Evolutionary conservation across 176 grass and related monocot species (phyloP), one percentile per base, ranked within the genome.

Genomic region (Ensete glaucum): DNA sequence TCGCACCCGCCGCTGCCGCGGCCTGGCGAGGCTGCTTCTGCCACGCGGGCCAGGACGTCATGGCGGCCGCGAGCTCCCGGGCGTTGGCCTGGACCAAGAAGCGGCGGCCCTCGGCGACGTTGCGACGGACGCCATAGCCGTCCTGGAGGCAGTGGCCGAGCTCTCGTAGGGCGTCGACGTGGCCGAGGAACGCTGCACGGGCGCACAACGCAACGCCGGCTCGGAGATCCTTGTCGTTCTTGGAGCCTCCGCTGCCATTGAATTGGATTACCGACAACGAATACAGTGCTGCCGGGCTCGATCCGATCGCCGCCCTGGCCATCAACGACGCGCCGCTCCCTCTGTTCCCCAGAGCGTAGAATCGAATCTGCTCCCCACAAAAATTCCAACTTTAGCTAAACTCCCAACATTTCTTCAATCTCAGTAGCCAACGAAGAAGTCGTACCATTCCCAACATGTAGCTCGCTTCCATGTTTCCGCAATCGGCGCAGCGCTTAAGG

Each of bases 131-230:
- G 74, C 91, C 87, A 51, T 90, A 87, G 68, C 91, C 87, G 51
- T 94, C 91, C 67, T 85, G 83, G 12, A 94, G 85, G 77, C 87
- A 94, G 85, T 94, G 88, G 17, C 87, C 91, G 58, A 94, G 85
- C 83, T 90, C 91, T 1, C 91, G 85, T 9, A 90, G 78, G 1
- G 91, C 91, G n/a, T 86, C 87, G 57, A 56, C 72, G 85, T 94
- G 81, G 59, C 91, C 87, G 1, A 94, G 71, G 54, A 76, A 79
- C 0, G 91, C 91, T 48, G 91, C 85, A 69, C 79, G 83, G 25
- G 83, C 85, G 62, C 87, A 88, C 48, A 94, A 81, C 51, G 81
- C 77, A 16, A 79, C 91, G 49, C 85, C 91, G 1, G 81, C 86
- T 53, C 85, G 79, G 2, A 80, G 85, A 77, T 94, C 85, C 78